These are phyloP conservation scores for Pythium pyrilobum DNA, from an alignment of 352 stramenopile genomes.

Conservation along the genomic window DNA sequence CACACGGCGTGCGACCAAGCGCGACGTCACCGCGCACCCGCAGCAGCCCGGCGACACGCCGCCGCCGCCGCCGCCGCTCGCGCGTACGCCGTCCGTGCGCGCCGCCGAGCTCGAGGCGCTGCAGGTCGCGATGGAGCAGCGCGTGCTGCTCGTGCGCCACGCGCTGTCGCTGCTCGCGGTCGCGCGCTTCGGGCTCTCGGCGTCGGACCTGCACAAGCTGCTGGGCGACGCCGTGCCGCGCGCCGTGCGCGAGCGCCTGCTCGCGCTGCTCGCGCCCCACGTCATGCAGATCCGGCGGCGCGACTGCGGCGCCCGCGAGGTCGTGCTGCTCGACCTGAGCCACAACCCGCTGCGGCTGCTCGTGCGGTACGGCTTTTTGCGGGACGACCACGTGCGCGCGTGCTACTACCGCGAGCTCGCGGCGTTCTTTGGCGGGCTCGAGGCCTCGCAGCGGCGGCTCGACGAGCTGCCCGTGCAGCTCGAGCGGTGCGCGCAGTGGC, in stretches of 20 bases:
- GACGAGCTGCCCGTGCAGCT: conserved; percentile 78
- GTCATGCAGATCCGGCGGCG: conserved; percentile 63
- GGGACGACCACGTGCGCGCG: conserved; percentile 50
- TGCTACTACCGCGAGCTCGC: conserved; percentile 77
- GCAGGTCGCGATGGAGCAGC: conserved; percentile 53
- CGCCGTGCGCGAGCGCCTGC: conserved; percentile 32
- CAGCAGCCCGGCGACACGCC: not conserved
- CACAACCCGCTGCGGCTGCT: conserved; percentile 74
- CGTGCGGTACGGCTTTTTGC: conserved; percentile 64
- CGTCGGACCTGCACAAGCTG: conserved; percentile 54
- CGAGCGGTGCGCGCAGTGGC: conserved; percentile 67
- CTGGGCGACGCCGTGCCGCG: conserved; percentile 44
- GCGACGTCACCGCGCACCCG: conserved; percentile 3
- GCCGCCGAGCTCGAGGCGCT: conserved; percentile 47
- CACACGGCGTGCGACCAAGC: conserved; percentile 10
- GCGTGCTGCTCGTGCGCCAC: conserved; percentile 63
- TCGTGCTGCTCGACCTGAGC: conserved; percentile 69
- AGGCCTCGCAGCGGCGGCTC: conserved; percentile 63
- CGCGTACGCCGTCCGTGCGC: conserved; percentile 7
- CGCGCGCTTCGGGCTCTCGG: conserved; percentile 61
- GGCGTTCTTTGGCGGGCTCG: conserved; percentile 65
- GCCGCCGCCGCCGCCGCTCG: not conserved
- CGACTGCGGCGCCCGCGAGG: conserved; percentile 33
- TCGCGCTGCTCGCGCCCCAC: conserved; percentile 50
- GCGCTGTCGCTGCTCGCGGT: conserved; percentile 66